Evolutionary conservation across 176 grass and related monocot species (phyloP).

Genomic region (Rhipidocladum racemiflorum): DNA sequence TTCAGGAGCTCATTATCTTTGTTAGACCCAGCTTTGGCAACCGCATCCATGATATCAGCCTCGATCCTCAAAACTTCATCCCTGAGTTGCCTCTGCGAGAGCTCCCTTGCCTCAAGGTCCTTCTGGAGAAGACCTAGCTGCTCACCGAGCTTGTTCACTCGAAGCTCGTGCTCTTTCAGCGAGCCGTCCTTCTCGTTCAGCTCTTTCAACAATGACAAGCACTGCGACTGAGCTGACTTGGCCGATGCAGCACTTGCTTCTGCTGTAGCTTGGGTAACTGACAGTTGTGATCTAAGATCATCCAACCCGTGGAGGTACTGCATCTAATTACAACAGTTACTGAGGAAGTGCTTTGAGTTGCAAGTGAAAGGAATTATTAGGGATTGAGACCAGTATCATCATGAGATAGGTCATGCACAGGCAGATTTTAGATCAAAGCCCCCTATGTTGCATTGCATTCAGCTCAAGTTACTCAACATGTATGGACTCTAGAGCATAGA

Average conservation of each 20-base stretch:
- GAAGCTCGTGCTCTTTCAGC: slow-evolving; percentile 63
- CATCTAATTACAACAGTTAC: not conserved
- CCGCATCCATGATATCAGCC: slow-evolving; percentile 58
- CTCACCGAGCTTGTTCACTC: slow-evolving; percentile 71
- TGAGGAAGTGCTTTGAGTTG: not conserved
- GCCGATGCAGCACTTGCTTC: slow-evolving; percentile 79
- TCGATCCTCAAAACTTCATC: slow-evolving; percentile 73
- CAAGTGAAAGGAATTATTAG: not conserved
- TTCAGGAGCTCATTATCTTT: slow-evolving; percentile 70
- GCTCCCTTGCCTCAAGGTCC: slow-evolving; percentile 62
- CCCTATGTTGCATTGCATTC: not conserved
- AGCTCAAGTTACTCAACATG: not conserved
- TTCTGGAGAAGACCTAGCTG: slow-evolving; percentile 70
- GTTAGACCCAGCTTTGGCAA: slow-evolving; percentile 55
- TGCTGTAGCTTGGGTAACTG: slow-evolving; percentile 61
- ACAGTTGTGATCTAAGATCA: slow-evolving; percentile 65
- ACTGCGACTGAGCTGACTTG: slow-evolving; percentile 62
- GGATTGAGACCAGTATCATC: not conserved
- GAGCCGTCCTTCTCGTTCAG: slow-evolving; percentile 64
- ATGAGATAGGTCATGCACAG: not conserved
- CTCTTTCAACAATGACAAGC: slow-evolving; percentile 59
- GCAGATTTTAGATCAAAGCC: not conserved
- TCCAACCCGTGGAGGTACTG: slow-evolving; percentile 71
- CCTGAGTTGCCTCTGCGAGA: slow-evolving; percentile 68
- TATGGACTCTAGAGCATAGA: not conserved